phyloP scores from a whole-genome alignment of 2,329 filamentous ascomycete genomes.

The Alternaria ethzedia region DNA sequence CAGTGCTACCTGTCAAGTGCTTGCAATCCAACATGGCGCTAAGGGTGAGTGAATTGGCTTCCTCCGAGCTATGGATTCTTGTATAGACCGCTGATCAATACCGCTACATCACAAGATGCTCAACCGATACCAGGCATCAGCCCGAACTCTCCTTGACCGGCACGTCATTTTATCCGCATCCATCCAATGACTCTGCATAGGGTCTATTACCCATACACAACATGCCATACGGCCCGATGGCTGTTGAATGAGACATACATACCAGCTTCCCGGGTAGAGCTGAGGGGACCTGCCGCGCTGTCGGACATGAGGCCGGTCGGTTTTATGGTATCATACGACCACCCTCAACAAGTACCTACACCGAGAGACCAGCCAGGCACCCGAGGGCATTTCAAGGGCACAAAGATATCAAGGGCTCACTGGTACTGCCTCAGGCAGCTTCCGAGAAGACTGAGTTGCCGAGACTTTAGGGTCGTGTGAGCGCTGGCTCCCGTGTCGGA shows the following conservation, averaged over 20 bases:
- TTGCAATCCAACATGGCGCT: constrained; percentile 12
- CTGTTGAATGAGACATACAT: neutral
- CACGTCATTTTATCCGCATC: neutral
- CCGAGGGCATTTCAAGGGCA: neutral
- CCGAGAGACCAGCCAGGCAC: neutral
- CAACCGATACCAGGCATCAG: constrained; percentile 4
- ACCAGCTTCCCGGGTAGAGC: neutral
- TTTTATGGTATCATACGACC: neutral
- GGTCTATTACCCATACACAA: neutral
- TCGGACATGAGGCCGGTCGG: neutral
- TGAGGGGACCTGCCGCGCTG: neutral
- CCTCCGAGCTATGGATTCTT: neutral
- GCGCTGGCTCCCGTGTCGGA: neutral
- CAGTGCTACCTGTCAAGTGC: constrained; percentile 3
- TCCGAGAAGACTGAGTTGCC: neutral
- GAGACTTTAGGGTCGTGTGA: neutral
- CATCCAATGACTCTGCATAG: neutral
- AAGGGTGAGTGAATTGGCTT: neutral
- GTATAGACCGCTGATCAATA: constrained; percentile 7
- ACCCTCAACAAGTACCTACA: neutral
- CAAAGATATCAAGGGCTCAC: neutral
- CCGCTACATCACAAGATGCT: constrained; percentile 1
- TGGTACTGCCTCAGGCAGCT: neutral
- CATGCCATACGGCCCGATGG: neutral
- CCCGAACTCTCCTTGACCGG: neutral